Evolutionary conservation across 1,284 basidiomycete species (phyloP), one percentile per base, ranked within the genome.

Genomic region (Rhodotorula sp.): DNA sequence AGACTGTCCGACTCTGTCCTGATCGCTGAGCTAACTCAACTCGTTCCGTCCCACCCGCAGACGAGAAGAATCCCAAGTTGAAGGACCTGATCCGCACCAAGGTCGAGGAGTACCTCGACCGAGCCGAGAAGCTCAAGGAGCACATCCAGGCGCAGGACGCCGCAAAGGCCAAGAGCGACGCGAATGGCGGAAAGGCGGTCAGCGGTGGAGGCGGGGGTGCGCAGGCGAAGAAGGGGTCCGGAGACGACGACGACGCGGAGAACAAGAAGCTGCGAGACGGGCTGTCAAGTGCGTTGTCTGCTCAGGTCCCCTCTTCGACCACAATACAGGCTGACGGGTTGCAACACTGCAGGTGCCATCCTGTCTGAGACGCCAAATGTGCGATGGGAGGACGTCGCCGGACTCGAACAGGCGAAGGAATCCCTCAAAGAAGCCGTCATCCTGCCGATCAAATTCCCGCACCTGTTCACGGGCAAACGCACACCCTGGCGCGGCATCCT

Each of bases 341-440:
- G 9, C 41, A 23, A n/a, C n/a, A 4, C 12, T 9, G 13, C 74
- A 84, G 83, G 88, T 56, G 94, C 95, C 16, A 98, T 99, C 77
- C 81, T 99, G 23, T 87, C 90, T 17, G 97, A 99, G 84, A 97
- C 90, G 75, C 96, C 96, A 23, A 94, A 99, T 81, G 91, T 99
- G 41, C 90, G 89, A 78, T 99, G 96, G 96, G 94, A 98, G 80
- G 96, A 99, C 81, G 95, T 99, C 55, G 96, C 96, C 13, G 96
- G 96, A 64, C 86, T 99, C 13, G 91, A 93, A 78, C 90, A 88
- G 53, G 96, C 96, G 49, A 99, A 99, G 83, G 94, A 96, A 68
- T 88, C 96, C 17, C 84, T 99, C 78, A 98, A 99, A 82, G 96
- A 99, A 82, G 96, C 97, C 50, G 97, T 99, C 81, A 97, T 99